Evolutionary conservation across 805 yeast species (phyloP).

Genomic region (Metschnikowia chrysomelidarum): DNA sequence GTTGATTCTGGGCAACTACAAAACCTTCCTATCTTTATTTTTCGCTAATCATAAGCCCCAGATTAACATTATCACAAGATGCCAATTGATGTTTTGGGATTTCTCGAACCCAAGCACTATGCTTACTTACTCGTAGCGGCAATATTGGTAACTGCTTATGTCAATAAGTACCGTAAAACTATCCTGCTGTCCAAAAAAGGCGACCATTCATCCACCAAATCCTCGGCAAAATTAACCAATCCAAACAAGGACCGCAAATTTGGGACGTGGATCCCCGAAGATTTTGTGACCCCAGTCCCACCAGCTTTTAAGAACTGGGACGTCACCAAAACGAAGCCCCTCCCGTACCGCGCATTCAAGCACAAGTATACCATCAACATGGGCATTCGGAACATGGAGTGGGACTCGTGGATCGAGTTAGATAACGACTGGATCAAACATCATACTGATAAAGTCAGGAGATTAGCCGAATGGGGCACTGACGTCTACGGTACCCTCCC

Average conservation of each 20-base stretch:
- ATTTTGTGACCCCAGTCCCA: slow-evolving; percentile 49
- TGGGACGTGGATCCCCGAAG: slow-evolving; percentile 57
- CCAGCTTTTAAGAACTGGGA: slow-evolving; percentile 49
- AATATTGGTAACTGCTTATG: slow-evolving; percentile 10
- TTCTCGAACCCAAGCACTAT: slow-evolving; percentile 15
- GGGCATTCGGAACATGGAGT: slow-evolving; percentile 67
- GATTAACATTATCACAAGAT: not conserved
- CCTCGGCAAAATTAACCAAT: not conserved
- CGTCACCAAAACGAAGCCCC: slow-evolving; percentile 47
- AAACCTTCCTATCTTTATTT: not conserved
- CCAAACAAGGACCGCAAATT: slow-evolving; percentile 44
- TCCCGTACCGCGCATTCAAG: slow-evolving; percentile 67
- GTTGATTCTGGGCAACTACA: too few relatives aligned
- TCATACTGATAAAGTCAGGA: slow-evolving; percentile 50
- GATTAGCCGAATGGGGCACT: slow-evolving; percentile 46
- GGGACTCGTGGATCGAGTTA: slow-evolving; percentile 63
- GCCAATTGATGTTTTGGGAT: slow-evolving; percentile 1
- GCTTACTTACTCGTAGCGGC: slow-evolving; percentile 13
- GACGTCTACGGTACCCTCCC: slow-evolving; percentile 51
- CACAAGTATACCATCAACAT: slow-evolving; percentile 63
- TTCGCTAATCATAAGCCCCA: not conserved
- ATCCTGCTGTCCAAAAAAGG: too few relatives aligned
- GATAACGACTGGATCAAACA: slow-evolving; percentile 63
- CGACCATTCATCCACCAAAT: too few relatives aligned
- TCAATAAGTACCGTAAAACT: slow-evolving; percentile 6